phyloP scores from a whole-genome alignment of 192 early-diverging fungal species.

The Lobulomyces angularis region DNA sequence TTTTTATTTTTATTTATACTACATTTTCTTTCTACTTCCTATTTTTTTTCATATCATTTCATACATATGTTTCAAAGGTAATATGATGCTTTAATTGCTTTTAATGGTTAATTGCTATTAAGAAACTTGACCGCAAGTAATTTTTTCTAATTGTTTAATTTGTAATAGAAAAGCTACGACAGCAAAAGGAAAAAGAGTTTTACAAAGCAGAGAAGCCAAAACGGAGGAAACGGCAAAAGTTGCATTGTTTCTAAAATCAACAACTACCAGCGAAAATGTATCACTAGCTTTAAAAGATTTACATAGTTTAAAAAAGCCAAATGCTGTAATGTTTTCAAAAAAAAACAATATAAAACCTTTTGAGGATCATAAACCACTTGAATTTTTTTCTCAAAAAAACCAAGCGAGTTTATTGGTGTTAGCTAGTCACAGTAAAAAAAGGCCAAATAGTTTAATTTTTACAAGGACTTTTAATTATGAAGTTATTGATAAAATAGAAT shows the following conservation, averaged over 20 bases:
- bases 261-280: slow-evolving; percentile 72
- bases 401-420: slow-evolving; percentile 84
- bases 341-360: slow-evolving; percentile 96
- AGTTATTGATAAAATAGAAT: slow-evolving; percentile 89
- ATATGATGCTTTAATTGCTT: no score
- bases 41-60: no score
- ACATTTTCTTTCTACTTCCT: no score
- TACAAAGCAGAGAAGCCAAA: slow-evolving; percentile 81
- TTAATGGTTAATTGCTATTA: no score
- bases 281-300: slow-evolving; percentile 79
- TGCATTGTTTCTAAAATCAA: slow-evolving; percentile 78
- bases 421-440: slow-evolving; percentile 88
- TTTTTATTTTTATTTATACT: no score
- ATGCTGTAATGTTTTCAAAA: slow-evolving; percentile 79
- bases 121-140: no score
- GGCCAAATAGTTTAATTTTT: slow-evolving; percentile 86
- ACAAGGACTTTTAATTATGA: slow-evolving; percentile 87
- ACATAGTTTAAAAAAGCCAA: slow-evolving; percentile 80
- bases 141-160: no score
- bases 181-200: slow-evolving; percentile 71
- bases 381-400: slow-evolving; percentile 94
- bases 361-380: slow-evolving; percentile 77
- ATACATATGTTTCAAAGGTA: no score
- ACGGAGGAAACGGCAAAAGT: slow-evolving; percentile 83
- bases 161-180: slow-evolving; percentile 67